Evolutionary conservation across 163 green algal genomes (phyloP).

Genomic region (Prototheca stagnorum): DNA sequence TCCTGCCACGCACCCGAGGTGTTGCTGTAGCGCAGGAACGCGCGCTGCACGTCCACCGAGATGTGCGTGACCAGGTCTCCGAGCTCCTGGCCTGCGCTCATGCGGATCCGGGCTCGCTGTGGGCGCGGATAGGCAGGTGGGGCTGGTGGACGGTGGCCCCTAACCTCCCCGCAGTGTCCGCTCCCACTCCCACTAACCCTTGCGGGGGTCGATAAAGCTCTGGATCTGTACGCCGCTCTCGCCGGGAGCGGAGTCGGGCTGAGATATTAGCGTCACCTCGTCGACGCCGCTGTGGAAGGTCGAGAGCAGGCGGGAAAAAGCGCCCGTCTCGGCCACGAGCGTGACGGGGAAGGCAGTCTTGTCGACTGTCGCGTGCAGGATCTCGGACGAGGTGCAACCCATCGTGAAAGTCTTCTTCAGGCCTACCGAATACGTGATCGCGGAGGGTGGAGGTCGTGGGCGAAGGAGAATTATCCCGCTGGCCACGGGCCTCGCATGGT

Average conservation of each 20-base stretch:
- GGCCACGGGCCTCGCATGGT: no score
- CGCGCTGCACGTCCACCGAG: neutral
- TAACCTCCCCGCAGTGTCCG: no score
- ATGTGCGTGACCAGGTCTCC: conserved; percentile 1
- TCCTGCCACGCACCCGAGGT: no score
- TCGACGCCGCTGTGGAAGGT: conserved; percentile 52
- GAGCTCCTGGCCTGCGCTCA: no score
- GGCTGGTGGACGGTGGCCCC: no score
- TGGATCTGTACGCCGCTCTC: conserved; percentile 27
- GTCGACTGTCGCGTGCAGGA: conserved; percentile 51
- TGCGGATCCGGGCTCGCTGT: no score
- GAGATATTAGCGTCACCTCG: conserved; percentile 50
- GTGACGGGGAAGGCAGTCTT: conserved; percentile 28
- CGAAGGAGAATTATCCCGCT: no score
- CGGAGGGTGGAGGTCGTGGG: no score
- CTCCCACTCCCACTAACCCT: conserved; percentile 20
- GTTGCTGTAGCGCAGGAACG: neutral
- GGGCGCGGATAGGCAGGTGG: no score
- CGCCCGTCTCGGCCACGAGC: conserved; percentile 35
- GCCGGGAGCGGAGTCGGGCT: conserved; percentile 7
- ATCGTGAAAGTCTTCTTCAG: conserved; percentile 49
- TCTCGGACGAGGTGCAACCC: conserved; percentile 31
- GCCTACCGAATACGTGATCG: conserved; percentile 14
- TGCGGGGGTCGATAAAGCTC: conserved; percentile 52
- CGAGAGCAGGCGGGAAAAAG: conserved; percentile 50